Evolutionary conservation across 2,329 filamentous ascomycete species (phyloP), one percentile per base, ranked within the genome.

Genomic region (Nemania bipapillata): DNA sequence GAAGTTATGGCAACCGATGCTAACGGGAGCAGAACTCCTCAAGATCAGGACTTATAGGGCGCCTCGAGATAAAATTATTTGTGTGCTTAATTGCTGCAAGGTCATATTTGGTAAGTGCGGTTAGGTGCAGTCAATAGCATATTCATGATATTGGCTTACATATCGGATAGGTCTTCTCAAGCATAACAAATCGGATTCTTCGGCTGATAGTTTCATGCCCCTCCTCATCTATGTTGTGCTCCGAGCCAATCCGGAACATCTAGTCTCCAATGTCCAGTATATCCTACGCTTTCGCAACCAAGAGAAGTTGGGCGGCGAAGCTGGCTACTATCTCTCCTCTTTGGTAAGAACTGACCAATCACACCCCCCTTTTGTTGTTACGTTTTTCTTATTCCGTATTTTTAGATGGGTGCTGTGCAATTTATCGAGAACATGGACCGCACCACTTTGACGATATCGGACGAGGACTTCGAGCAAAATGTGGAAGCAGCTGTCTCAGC

Each of bases 31-130:
- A 93, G 96, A 99, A 80, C 85, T 99, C 15, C 83, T 97, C 42
- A 99, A 99, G 80, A 97, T 99, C 77, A 97, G 95, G 77, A 96
- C 92, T 8, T 99, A 99, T 78, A 89, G 96, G 73, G 96, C 96
- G n/a, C 96, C 96, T 3, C 86, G 96, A 74, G 96, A 99, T 83
- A 99, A 99, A 81, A 96, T 99, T 63, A 98, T 99, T 57, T 99
- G 96, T 80, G 93, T 98, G 53, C 83, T 99, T 64, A 99, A 99
- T 81, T 97, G 94, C 82, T 99, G 96, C 87, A 99, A 99, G 81
- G 96, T 99, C 71, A 98, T 99, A 71, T 98, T 99, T 80, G 96
- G 92, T 93, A 80, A 74, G 86, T 75, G 22, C 3, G 8, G 22
- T 40, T 45, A 2, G n/a, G 6, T 28, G 9, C 9, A 9, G 22